Evolutionary conservation across 306 rosid genomes (phyloP).

Genomic region (Cucurbita moschata): DNA sequence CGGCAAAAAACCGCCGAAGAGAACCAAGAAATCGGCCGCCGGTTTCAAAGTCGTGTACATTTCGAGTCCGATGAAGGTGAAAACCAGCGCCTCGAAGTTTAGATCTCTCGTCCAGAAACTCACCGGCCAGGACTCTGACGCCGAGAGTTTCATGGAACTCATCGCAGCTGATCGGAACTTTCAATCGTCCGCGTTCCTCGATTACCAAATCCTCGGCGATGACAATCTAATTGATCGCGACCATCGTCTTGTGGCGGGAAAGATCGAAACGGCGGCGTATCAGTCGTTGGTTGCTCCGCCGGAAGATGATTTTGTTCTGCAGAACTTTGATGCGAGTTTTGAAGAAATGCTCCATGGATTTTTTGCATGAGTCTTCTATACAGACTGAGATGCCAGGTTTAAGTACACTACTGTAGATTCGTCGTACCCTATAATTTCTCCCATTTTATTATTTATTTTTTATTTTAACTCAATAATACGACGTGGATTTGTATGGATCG

Average conservation of each 20-base stretch:
- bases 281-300: not conserved
- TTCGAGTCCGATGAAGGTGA: conserved; percentile 74
- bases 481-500: not conserved
- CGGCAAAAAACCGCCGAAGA: conserved; percentile 17
- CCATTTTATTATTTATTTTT: not conserved
- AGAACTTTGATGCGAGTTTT: not conserved
- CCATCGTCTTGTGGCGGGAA: not conserved
- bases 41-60: conserved; percentile 56
- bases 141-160: conserved; percentile 35
- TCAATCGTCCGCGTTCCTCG: not conserved
- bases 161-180: not conserved
- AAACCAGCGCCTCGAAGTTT: conserved; percentile 59
- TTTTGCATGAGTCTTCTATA: not conserved
- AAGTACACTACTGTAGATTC: not conserved
- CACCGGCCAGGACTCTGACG: conserved; percentile 65
- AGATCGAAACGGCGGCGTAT: not conserved
- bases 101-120: conserved; percentile 82
- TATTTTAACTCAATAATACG: not conserved
- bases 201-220: not conserved
- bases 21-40: conserved; percentile 19
- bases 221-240: not conserved
- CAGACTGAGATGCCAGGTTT: not conserved
- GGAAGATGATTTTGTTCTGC: not conserved
- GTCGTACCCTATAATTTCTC: not conserved
- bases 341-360: not conserved